These are phyloP conservation scores for Colletotrichum tropicale DNA, from an alignment of 2,329 filamentous ascomycete genomes.

Conservation along the genomic window DNA sequence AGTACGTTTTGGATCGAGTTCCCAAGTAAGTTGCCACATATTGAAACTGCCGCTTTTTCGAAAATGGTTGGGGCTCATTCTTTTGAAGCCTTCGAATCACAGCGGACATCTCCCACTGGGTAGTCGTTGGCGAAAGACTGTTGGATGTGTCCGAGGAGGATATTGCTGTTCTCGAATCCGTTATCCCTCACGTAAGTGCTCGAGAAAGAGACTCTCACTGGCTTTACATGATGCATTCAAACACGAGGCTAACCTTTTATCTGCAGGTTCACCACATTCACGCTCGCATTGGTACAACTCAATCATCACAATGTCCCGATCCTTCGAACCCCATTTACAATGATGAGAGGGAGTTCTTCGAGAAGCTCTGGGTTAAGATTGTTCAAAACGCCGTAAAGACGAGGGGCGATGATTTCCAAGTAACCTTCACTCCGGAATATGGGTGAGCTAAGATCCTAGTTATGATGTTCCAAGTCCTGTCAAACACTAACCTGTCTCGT, in stretches of 20 bases:
- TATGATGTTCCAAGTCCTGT: neutral
- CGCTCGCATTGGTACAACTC: conserved; percentile 37
- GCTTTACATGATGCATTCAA: neutral
- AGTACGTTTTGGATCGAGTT: conserved; percentile 30
- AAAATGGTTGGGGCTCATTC: neutral
- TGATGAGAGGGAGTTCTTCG: conserved; percentile 34
- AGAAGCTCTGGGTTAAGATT: conserved; percentile 27
- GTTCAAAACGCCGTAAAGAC: conserved; percentile 10
- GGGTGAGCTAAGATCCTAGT: neutral
- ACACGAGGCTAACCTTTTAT: neutral
- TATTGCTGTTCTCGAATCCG: conserved; percentile 18
- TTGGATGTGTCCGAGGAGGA: conserved; percentile 24
- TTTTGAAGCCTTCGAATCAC: conserved; percentile 25
- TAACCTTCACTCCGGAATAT: conserved; percentile 12
- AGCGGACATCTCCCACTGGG: conserved; percentile 29
- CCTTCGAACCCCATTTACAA: conserved; percentile 32
- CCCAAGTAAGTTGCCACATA: conserved; percentile 27
- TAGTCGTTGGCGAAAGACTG: conserved; percentile 25
- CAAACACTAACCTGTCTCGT: neutral
- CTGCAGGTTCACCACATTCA: conserved; percentile 37
- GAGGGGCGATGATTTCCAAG: neutral
- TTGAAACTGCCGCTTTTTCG: no score
- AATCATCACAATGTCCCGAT: conserved; percentile 39
- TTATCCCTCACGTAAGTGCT: conserved; percentile 33
- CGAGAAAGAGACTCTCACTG: neutral